Base-by-base conservation (phyloP, 495 filamentous ascomycete species). In the Venustampulla echinocandica region DNA sequence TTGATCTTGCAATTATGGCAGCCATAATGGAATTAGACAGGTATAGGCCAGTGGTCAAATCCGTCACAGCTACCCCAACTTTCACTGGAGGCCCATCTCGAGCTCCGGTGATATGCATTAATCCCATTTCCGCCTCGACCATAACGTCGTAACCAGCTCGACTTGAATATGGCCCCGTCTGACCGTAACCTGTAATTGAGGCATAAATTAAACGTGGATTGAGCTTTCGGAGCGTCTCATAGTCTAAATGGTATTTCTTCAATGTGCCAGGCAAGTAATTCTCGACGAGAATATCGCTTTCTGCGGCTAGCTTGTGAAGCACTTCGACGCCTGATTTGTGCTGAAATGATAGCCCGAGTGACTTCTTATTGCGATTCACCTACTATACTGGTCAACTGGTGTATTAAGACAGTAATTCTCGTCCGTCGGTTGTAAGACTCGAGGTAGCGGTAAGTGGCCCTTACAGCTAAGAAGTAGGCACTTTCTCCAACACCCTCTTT, bases 11-110 rank as follows among this genome's bases (percentile, higher is more conserved):
- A 41, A 98, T 68, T 36, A 98, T 67, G 0, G 93, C 90, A 0
- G 92, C 92, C 87, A 97, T 94, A 57, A 98, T 88, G 24, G 84
- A 78, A 65, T 97, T 97, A 38, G 85, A 88, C n/a, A 92, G 88
- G 60, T 97, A 97, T n/a, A 98, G 60, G 0, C 92, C 92, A 0
- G 92, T 97, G 0, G 92, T 97, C 42, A 98, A 64, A 61, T 98
- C 92, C 0, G 93, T 98, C 5, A 97, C 90, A 4, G 92, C 92
- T 11, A 97, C 92, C 3, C 92, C 92, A 1, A 98, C 92, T 65
- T 98, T 98, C 11, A 95, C 93, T 0, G 93, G 93, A 1, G 88
- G 85, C 0, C 92, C 87, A 46, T 94, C 87, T 53, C 86, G 68
- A 33, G 73, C 71, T 10, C 92, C 92, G 0, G 92, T 98, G 44